phyloP scores from a whole-genome alignment of 768 basidiomycete species.

The Tephrocybe sp. region DNA sequence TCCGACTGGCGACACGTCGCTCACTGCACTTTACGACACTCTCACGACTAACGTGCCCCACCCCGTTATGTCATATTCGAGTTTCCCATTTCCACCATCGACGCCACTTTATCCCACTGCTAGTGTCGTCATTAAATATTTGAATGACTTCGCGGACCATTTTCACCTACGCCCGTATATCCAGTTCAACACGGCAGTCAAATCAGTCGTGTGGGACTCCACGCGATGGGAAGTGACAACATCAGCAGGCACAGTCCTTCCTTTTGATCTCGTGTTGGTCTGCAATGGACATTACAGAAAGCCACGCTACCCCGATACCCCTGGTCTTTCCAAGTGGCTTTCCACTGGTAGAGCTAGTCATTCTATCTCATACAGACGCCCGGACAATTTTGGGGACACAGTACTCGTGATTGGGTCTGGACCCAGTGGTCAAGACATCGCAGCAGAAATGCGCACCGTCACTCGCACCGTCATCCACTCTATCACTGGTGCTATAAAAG shows the following conservation, averaged over 20 bases:
- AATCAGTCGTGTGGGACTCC: conserved; percentile 38
- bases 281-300: conserved; percentile 75
- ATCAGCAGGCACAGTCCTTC: conserved; percentile 28
- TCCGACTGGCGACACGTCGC: conserved; percentile 50
- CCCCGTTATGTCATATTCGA: conserved; percentile 69
- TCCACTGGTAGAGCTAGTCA: conserved; percentile 53
- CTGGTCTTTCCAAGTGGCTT: conserved; percentile 64
- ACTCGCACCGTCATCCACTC: conserved; percentile 58
- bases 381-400: conserved; percentile 39
- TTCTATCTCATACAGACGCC: conserved; percentile 67
- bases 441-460: conserved; percentile 50
- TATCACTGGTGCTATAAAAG: conserved; percentile 32
- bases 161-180: conserved; percentile 66
- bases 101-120: conserved; percentile 73
- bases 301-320: conserved; percentile 63
- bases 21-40: conserved; percentile 76
- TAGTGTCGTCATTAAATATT: conserved; percentile 61
- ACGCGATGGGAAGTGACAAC: conserved; percentile 51
- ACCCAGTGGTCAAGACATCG: conserved; percentile 72
- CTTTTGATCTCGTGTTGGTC: conserved; percentile 68
- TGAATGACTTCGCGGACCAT: conserved; percentile 61
- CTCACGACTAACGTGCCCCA: conserved; percentile 81
- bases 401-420: conserved; percentile 52
- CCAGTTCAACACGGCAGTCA: conserved; percentile 57
- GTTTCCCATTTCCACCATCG: conserved; percentile 66